phyloP scores from a whole-genome alignment of 2,329 filamentous ascomycete genomes.

The Pseudocercospora pini-densiflorae region DNA sequence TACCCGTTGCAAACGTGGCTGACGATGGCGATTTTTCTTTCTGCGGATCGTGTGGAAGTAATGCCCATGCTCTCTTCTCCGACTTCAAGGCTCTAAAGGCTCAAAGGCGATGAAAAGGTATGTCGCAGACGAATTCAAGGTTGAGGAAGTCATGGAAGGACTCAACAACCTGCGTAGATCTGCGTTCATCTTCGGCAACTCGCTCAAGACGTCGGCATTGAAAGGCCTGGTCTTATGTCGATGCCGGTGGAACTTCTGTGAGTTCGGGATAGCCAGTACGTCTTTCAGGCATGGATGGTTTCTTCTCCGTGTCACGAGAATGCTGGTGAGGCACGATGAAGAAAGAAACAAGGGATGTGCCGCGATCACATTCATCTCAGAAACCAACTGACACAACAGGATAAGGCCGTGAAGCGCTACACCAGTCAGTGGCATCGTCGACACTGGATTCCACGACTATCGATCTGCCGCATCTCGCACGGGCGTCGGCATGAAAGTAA shows the following conservation, averaged over 20 bases:
- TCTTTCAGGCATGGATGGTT: neutral
- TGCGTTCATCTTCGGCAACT: neutral
- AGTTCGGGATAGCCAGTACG: neutral
- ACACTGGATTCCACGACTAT: neutral
- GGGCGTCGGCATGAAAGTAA: neutral
- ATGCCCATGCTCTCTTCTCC: neutral
- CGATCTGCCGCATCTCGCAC: neutral
- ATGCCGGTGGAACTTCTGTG: neutral
- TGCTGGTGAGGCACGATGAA: neutral
- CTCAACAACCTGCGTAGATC: neutral
- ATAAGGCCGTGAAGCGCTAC: slow-evolving; percentile 3
- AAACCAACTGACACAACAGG: neutral
- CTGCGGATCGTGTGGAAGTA: too few relatives aligned
- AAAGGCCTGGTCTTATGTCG: neutral
- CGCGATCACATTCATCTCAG: neutral
- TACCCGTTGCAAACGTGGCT: too few relatives aligned
- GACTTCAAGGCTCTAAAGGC: neutral
- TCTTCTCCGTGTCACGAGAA: neutral
- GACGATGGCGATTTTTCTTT: too few relatives aligned
- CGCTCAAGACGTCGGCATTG: neutral
- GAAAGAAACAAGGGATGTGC: neutral
- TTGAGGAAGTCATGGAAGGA: neutral
- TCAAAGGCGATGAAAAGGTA: neutral
- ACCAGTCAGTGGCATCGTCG: slow-evolving; percentile 1
- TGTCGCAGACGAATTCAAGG: neutral